phyloP scores from a whole-genome alignment of 139 green algal genomes.

The Gonium pectorale region DNA sequence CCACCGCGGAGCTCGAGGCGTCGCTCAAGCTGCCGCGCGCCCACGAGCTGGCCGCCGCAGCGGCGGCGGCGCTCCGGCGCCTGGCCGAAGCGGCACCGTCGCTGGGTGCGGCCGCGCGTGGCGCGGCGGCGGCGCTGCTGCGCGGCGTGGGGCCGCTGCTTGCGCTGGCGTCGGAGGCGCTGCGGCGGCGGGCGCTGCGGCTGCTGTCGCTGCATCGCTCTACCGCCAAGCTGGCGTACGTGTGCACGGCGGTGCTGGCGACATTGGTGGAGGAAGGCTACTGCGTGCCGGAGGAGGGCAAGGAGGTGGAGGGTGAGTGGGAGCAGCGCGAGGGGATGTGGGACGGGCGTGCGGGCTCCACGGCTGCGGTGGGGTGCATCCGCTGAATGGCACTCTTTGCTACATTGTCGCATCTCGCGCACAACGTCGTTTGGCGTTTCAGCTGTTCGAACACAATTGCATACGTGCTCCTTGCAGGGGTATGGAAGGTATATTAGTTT shows the following conservation, averaged over 20 bases:
- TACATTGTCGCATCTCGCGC: too few relatives aligned
- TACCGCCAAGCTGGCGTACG: conserved; percentile 86
- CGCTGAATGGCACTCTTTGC: too few relatives aligned
- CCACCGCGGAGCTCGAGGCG: conserved; percentile 21
- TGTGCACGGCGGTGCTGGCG: conserved; percentile 81
- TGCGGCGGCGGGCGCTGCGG: conserved; percentile 59
- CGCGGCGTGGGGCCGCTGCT: conserved; percentile 64
- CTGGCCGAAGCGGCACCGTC: not conserved
- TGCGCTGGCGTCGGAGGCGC: conserved; percentile 50
- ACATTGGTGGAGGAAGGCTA: conserved; percentile 91
- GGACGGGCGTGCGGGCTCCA: too few relatives aligned
- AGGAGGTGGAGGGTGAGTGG: conserved; percentile 57
- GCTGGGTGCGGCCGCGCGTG: not conserved
- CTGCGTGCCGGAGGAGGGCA: conserved; percentile 79
- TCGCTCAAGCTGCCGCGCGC: conserved; percentile 21
- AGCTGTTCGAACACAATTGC: too few relatives aligned
- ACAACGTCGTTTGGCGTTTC: too few relatives aligned
- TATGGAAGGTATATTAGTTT: too few relatives aligned
- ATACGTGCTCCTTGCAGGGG: too few relatives aligned
- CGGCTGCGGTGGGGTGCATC: too few relatives aligned
- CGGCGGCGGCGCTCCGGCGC: not conserved
- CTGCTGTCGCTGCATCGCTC: conserved; percentile 75
- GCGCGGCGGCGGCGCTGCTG: conserved; percentile 27
- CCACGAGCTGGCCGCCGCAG: not conserved
- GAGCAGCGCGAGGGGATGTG: too few relatives aligned